Evolutionary conservation across 1,139 yeast species (phyloP).

Genomic region (Blastobotrys apis): DNA sequence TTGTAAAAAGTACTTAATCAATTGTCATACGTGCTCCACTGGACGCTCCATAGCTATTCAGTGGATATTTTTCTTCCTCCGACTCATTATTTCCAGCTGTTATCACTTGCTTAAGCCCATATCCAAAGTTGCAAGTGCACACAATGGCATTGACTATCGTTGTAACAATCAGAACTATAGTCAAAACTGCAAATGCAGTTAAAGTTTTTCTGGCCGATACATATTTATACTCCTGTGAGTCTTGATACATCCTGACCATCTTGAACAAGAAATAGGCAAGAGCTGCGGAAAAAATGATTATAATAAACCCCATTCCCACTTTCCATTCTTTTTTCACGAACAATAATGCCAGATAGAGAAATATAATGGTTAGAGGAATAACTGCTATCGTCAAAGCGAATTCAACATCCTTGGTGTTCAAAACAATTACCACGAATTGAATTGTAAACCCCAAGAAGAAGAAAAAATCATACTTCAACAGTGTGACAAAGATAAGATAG

Average conservation of each 20-base stretch:
- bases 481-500: slow-evolving; percentile 39
- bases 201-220: slow-evolving; percentile 48
- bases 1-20: too few species aligned
- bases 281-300: slow-evolving; percentile 41
- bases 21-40: slow-evolving; percentile 14
- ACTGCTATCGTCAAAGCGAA: slow-evolving; percentile 49
- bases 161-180: slow-evolving; percentile 40
- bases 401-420: slow-evolving; percentile 43
- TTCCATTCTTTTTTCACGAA: slow-evolving; percentile 42
- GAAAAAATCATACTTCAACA: slow-evolving; percentile 47
- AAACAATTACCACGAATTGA: slow-evolving; percentile 50
- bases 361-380: slow-evolving; percentile 45
- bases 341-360: slow-evolving; percentile 41
- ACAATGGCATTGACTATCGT: slow-evolving; percentile 41
- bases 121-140: slow-evolving; percentile 40
- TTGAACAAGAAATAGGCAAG: slow-evolving; percentile 51
- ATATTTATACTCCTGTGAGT: slow-evolving; percentile 42
- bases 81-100: slow-evolving; percentile 10
- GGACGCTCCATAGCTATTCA: neutral
- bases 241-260: slow-evolving; percentile 46
- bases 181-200: slow-evolving; percentile 47
- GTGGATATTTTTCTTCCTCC: slow-evolving; percentile 14
- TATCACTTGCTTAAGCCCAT: slow-evolving; percentile 38
- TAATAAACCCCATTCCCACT: slow-evolving; percentile 34
- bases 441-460: slow-evolving; percentile 52